Percentiles rank a stretch among this genome's conserved stretches.
Conservation (phyloP, 768 basidiomycete species). For the Naganishia friedmannii region DNA sequence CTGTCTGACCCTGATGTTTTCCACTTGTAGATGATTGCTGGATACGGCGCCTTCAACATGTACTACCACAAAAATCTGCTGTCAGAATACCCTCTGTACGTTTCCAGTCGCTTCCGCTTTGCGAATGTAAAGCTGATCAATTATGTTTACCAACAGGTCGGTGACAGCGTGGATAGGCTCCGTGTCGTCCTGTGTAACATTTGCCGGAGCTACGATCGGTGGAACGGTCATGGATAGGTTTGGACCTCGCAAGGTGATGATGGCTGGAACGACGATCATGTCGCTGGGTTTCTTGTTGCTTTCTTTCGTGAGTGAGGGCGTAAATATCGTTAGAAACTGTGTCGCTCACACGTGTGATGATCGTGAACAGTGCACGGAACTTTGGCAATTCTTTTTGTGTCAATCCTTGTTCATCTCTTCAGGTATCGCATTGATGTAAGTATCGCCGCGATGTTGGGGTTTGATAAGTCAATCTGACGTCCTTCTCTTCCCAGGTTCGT, state of each 20-base stretch:
- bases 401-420: slow-evolving; percentile 27
- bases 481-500: slow-evolving; percentile 12
- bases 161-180: slow-evolving; percentile 31
- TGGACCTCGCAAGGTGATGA: slow-evolving; percentile 28
- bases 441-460: background rate
- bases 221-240: slow-evolving; percentile 25
- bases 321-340: background rate
- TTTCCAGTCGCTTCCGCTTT: background rate
- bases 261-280: slow-evolving; percentile 18
- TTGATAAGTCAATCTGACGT: background rate
- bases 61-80: slow-evolving; percentile 31
- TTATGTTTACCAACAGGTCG: background rate
- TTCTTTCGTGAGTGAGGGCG: slow-evolving; percentile 19
- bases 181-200: slow-evolving; percentile 13
- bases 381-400: slow-evolving; percentile 31
- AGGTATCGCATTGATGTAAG: slow-evolving; percentile 26
- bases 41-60: slow-evolving; percentile 31
- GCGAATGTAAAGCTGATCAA: background rate
- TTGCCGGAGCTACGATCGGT: slow-evolving; percentile 26
- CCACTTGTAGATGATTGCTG: slow-evolving; percentile 23
- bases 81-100: slow-evolving; percentile 23
- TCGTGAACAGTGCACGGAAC: slow-evolving; percentile 20
- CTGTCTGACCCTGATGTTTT: background rate
- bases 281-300: slow-evolving; percentile 23
- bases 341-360: background rate